Evolutionary conservation across 1,284 basidiomycete genomes (phyloP).

Genomic region (Ceratobasidium sp.): DNA sequence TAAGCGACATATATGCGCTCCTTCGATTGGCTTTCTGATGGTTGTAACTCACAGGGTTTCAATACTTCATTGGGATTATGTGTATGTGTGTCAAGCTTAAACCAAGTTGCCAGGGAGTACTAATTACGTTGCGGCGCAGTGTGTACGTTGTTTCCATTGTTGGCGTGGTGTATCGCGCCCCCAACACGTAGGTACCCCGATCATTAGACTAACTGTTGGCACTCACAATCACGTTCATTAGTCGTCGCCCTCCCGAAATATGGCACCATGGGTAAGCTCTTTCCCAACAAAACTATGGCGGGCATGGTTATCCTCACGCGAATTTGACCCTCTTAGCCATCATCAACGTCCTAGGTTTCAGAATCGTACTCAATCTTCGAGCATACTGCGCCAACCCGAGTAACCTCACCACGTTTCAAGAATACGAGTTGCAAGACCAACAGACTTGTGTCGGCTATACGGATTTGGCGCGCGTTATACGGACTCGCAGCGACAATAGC

Average conservation of each 20-base stretch:
- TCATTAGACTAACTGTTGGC: background rate
- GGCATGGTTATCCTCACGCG: background rate
- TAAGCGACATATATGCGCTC: background rate
- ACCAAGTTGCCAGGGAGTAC: background rate
- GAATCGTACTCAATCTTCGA: slow-evolving; percentile 39
- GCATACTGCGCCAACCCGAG: background rate
- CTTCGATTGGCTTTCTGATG: background rate
- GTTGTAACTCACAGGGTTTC: slow-evolving; percentile 11
- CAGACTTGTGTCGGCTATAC: background rate
- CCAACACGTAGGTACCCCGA: slow-evolving; percentile 23
- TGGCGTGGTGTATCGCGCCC: slow-evolving; percentile 33
- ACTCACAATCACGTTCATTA: background rate
- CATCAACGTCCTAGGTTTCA: slow-evolving; percentile 26
- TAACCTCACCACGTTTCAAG: background rate
- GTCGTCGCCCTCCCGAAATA: slow-evolving; percentile 38
- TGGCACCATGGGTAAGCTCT: slow-evolving; percentile 23
- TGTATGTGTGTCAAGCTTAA: background rate
- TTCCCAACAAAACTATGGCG: background rate
- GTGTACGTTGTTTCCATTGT: slow-evolving; percentile 30
- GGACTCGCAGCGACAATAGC: background rate
- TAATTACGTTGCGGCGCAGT: background rate
- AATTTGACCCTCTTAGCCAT: background rate
- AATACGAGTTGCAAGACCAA: slow-evolving; percentile 12
- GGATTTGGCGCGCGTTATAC: background rate
- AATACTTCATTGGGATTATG: slow-evolving; percentile 38